These are phyloP conservation scores for Tephrocybe sp. DNA, from an alignment of 768 basidiomycete genomes.

Conservation along the genomic window DNA sequence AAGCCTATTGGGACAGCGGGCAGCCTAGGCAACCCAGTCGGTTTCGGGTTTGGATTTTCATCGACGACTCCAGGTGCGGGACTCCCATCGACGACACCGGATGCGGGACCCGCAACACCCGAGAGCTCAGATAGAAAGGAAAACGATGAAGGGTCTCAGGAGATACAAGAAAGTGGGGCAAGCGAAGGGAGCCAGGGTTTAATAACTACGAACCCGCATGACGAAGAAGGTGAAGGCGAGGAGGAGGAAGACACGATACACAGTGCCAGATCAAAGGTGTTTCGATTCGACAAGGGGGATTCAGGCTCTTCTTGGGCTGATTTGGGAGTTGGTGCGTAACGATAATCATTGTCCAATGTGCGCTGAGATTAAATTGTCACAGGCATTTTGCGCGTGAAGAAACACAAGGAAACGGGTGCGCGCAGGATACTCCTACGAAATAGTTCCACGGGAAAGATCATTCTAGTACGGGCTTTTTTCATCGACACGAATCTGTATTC, in stretches of 20 bases:
- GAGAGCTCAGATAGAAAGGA: constrained; percentile 8
- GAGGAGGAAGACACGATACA: constrained; percentile 73
- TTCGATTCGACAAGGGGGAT: constrained; percentile 43
- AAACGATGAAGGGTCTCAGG: constrained; percentile 8
- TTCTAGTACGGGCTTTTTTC: constrained; percentile 50
- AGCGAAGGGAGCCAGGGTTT: constrained; percentile 24
- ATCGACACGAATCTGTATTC: neutral
- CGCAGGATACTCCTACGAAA: constrained; percentile 70
- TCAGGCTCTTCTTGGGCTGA: constrained; percentile 56
- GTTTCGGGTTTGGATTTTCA: constrained; percentile 53
- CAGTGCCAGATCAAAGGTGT: constrained; percentile 59
- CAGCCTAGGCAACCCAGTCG: constrained; percentile 62
- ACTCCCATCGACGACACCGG: constrained; percentile 27
- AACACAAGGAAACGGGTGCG: constrained; percentile 57
- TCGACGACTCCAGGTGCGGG: constrained; percentile 25
- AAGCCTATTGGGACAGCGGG: constrained; percentile 34
- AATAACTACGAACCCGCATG: constrained; percentile 42
- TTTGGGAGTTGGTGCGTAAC: constrained; percentile 59
- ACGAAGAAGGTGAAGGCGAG: constrained; percentile 77
- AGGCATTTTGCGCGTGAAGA: constrained; percentile 74
- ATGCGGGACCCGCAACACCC: neutral
- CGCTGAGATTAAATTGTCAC: neutral
- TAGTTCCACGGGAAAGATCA: constrained; percentile 71
- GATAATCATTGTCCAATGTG: neutral
- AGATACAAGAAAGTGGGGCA: constrained; percentile 14